Conservation (phyloP, 2,329 filamentous ascomycete genomes). For the Phialemoniopsis sp. region DNA sequence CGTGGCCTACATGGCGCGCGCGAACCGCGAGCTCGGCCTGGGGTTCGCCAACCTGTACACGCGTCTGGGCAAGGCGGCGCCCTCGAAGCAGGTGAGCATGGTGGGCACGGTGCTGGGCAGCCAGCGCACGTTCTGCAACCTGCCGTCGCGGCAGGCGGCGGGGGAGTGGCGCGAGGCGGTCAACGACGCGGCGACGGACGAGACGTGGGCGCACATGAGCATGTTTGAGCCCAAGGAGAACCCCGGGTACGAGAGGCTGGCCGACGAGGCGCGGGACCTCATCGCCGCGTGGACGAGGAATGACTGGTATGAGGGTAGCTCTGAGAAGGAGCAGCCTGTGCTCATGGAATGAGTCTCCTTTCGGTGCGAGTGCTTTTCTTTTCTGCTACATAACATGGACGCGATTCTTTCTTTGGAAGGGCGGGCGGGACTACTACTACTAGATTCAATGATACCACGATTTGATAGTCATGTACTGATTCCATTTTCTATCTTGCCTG, state of each 20-base stretch:
- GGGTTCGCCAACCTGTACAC: conserved; percentile 89
- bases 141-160: conserved; percentile 54
- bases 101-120: conserved; percentile 58
- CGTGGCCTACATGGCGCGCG: conserved; percentile 61
- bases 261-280: conserved; percentile 60
- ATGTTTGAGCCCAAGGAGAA: conserved; percentile 75
- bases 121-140: conserved; percentile 83
- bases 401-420: no score
- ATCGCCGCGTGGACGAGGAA: conserved; percentile 62
- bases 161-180: conserved; percentile 65
- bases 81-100: conserved; percentile 46
- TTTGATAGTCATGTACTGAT: no score
- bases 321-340: conserved; percentile 20
- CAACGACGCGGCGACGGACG: conserved; percentile 77
- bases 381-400: not conserved
- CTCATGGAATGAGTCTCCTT: not conserved
- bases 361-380: not conserved
- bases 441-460: no score
- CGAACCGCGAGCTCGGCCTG: conserved; percentile 62
- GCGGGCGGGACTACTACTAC: no score
- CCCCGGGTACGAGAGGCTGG: conserved; percentile 65
- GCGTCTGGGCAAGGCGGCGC: conserved; percentile 67
- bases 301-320: conserved; percentile 62
- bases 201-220: conserved; percentile 75
- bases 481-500: no score